Conservation (phyloP, 106 monocot genomes). For the Acorus gramineus region DNA sequence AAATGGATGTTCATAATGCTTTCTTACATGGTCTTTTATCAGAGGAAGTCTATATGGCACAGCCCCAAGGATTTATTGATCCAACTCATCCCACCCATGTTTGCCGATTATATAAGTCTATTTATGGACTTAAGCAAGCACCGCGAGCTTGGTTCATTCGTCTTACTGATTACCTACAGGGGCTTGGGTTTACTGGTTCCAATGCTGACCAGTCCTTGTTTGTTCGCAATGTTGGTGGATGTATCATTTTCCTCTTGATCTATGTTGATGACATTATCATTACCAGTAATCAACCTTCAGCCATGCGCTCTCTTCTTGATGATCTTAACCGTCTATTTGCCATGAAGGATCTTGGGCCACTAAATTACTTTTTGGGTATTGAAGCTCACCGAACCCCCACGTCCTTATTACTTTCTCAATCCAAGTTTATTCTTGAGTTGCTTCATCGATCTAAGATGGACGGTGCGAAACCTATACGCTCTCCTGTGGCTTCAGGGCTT, state of each 20-base stretch:
- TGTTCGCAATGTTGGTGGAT: not conserved
- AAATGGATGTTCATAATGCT: slow-evolving; percentile 1
- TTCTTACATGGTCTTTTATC: not conserved
- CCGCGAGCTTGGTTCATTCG: not conserved
- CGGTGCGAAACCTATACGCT: too few relatives aligned
- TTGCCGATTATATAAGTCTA: not conserved
- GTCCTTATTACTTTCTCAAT: too few relatives aligned
- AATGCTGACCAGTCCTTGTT: not conserved
- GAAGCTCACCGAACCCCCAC: too few relatives aligned
- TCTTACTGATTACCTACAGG: not conserved
- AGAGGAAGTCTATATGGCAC: not conserved
- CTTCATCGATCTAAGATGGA: too few relatives aligned
- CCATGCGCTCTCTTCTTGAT: too few relatives aligned
- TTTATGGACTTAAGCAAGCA: slow-evolving; percentile 6
- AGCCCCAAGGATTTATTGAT: not conserved
- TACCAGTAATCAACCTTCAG: too few relatives aligned
- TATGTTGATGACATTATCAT: too few relatives aligned
- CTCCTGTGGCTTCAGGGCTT: too few relatives aligned
- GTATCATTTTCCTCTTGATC: not conserved
- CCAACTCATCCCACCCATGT: not conserved
- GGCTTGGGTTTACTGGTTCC: not conserved
- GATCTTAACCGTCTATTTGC: too few relatives aligned
- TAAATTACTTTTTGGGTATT: too few relatives aligned
- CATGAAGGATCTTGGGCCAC: too few relatives aligned
- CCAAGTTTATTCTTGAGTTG: too few relatives aligned